Base-by-base conservation (phyloP, 306 rosid species). In the Potentilla sterilis region DNA sequence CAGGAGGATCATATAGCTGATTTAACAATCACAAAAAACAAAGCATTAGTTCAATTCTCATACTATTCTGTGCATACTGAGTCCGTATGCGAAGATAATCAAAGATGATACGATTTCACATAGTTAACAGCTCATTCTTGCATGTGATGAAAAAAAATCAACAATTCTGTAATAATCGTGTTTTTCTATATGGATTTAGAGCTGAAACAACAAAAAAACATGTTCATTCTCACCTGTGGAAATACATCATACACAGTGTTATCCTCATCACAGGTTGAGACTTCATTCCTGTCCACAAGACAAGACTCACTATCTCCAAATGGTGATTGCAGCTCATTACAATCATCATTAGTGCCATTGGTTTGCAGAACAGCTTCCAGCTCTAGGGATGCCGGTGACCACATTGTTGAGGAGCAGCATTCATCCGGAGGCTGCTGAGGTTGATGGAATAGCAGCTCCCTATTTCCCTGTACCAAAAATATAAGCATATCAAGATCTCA, bases 241-340 rank as follows among this genome's bases (percentile, higher is more conserved):
- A 0, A 28, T 9, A 34, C 8, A 19, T 16, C 2, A 46, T 5
- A 38, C 1, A 19, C 5, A 44, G 58, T 6, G 51, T 43, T 35
- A 21, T 51, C 69, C 63, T 74, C 70, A 44, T 74, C 77, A 44
- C 44, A 43, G 59, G 69, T 59, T 74, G 70, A 74, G 28, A 61
- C 49, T 42, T 28, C 35, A 74, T 43, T 74, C 59, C 7, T 43
- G 9, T 73, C 43, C 0, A 0, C 7, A 21, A 16, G 22, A 73
- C 11, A 55, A 21, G 61, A 55, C 4, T 9, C 6, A 42, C 0
- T 24, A 22, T 58, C 43, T 28, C 57, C 61, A 61, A 43, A 61
- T 19, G 59, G 46, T 19, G 37, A 74, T 74, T 74, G 77, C 35
- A 61, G 16, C 15, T 11, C 59, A 42, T 28, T 34, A 19, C 70